Percentiles rank a stretch among this genome's conserved stretches.
Conservation (phyloP, 1,284 basidiomycete species). For the Austroboletus niveus region DNA sequence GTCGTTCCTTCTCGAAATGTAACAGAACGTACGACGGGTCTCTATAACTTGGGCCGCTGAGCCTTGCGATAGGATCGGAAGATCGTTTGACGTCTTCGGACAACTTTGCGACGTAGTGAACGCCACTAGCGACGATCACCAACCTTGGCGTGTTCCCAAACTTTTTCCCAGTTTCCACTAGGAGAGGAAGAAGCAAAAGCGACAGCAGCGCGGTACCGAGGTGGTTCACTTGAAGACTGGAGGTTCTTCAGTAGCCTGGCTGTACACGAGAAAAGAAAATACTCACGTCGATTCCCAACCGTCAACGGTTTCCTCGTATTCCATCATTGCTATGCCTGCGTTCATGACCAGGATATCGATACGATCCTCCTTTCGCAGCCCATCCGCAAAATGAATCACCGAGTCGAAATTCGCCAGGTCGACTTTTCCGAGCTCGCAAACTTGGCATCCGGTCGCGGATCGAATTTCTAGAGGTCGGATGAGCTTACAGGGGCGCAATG, state of each 20-base stretch:
- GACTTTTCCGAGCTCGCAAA: constrained; percentile 9
- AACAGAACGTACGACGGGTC: constrained; percentile 17
- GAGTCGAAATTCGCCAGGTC: constrained; percentile 21
- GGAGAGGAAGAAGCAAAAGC: constrained; percentile 13
- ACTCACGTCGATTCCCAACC: constrained; percentile 21
- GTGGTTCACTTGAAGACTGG: not conserved
- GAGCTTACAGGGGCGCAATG: not conserved
- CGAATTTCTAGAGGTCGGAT: constrained; percentile 7
- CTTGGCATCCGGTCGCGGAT: constrained; percentile 5
- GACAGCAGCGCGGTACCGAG: constrained; percentile 19
- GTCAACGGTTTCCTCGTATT: constrained; percentile 11
- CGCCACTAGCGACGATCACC: constrained; percentile 19
- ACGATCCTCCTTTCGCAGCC: constrained; percentile 8
- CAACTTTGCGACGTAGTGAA: constrained; percentile 23
- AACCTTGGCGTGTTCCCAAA: constrained; percentile 12
- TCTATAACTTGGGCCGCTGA: constrained; percentile 34
- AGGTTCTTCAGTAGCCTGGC: too few relatives aligned
- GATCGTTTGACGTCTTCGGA: constrained; percentile 26
- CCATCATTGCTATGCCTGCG: constrained; percentile 1
- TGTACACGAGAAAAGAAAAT: constrained; percentile 8
- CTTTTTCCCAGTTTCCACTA: constrained; percentile 16
- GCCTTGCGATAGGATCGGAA: constrained; percentile 28
- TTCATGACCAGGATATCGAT: constrained; percentile 25
- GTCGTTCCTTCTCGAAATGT: not conserved
- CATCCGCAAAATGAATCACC: constrained; percentile 15